A percentile compares a stretch with the other conserved stretches of the same genome.
Evolutionary conservation across 495 filamentous ascomycete genomes (phyloP).

Genomic region (Aspergillus sparsus): DNA sequence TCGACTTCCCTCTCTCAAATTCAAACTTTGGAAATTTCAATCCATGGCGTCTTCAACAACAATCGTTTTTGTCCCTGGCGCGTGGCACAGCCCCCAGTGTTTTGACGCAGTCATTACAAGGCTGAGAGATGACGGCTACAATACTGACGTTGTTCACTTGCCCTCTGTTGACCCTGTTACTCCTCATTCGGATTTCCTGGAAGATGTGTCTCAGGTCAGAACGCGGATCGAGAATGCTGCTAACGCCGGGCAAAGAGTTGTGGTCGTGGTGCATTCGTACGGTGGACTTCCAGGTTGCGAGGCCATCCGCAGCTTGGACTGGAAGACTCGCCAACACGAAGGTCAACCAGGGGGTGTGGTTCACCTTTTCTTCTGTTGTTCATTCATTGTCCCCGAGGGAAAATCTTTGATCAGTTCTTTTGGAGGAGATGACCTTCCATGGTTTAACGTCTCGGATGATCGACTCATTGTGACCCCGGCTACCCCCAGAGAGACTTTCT

Average conservation of each 20-base stretch:
- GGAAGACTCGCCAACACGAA: slow-evolving; percentile 29
- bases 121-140: slow-evolving; percentile 38
- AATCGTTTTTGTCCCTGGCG: slow-evolving; percentile 49
- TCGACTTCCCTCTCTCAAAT: too few relatives aligned
- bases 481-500: not conserved
- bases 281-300: slow-evolving; percentile 40
- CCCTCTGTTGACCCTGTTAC: slow-evolving; percentile 32
- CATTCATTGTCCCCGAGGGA: slow-evolving; percentile 32
- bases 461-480: slow-evolving; percentile 3
- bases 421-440: slow-evolving; percentile 22
- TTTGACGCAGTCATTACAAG: slow-evolving; percentile 36
- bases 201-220: slow-evolving; percentile 2
- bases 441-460: slow-evolving; percentile 17
- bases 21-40: not conserved
- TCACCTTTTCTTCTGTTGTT: slow-evolving; percentile 39
- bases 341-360: slow-evolving; percentile 41
- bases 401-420: slow-evolving; percentile 22
- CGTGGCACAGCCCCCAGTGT: slow-evolving; percentile 45
- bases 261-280: slow-evolving; percentile 47
- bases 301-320: slow-evolving; percentile 42
- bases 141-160: slow-evolving; percentile 37
- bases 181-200: slow-evolving; percentile 5
- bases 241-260: slow-evolving; percentile 35
- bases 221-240: slow-evolving; percentile 20
- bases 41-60: slow-evolving; percentile 10